Conservation (phyloP, 345 rosid genomes). For the Moricandia moricandioides region DNA sequence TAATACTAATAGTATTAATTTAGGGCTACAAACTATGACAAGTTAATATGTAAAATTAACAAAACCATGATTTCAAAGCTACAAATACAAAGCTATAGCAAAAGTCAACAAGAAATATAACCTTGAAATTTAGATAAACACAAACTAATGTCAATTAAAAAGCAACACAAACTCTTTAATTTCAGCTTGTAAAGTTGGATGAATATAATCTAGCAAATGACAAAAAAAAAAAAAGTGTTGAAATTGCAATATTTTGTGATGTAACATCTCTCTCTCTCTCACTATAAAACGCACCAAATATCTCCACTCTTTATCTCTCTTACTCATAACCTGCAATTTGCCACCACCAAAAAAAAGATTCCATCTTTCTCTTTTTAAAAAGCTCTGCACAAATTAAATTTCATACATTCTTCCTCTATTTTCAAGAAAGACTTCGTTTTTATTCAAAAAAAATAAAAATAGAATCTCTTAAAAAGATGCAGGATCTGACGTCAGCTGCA, state of each 20-base stretch:
- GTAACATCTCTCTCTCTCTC: not conserved
- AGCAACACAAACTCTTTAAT: too few species aligned
- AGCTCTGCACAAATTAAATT: not conserved
- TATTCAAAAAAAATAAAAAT: not conserved
- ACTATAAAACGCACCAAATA: slow-evolving; percentile 11
- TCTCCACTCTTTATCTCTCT: slow-evolving; percentile 35
- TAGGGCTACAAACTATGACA: too few species aligned
- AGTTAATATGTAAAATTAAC: too few species aligned
- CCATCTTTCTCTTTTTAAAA: slow-evolving; percentile 25
- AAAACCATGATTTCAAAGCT: too few species aligned
- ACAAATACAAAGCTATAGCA: too few species aligned
- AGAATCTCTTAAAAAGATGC: slow-evolving; percentile 36
- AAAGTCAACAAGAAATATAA: too few species aligned
- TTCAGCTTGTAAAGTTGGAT: too few species aligned
- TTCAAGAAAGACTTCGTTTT: not conserved
- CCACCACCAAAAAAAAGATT: slow-evolving; percentile 10
- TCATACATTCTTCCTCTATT: not conserved
- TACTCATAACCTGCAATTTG: slow-evolving; percentile 14
- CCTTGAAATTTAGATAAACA: not conserved
- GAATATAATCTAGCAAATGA: not conserved
- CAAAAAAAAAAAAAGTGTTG: not conserved
- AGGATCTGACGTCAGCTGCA: slow-evolving; percentile 46
- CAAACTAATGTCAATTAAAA: not conserved
- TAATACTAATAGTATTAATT: too few species aligned
- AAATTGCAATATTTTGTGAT: not conserved